A percentile compares a stretch with the other conserved stretches of the same genome.
Evolutionary conservation across 257 asterid species (phyloP).

Genomic region (Solanum paucissectum): DNA sequence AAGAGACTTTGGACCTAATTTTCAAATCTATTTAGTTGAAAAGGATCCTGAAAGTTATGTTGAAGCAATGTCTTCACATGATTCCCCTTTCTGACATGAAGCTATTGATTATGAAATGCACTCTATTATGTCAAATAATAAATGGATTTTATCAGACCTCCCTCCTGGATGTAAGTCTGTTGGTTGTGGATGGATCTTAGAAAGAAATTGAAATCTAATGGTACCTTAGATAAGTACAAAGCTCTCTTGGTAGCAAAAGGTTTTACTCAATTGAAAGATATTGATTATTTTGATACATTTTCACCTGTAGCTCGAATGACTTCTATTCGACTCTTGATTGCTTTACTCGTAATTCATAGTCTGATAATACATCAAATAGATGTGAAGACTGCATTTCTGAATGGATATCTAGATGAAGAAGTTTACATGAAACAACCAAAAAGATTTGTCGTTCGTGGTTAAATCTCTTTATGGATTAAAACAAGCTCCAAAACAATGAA

Average conservation of each 20-base stretch:
- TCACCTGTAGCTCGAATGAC: neutral
- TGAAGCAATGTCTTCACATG: neutral
- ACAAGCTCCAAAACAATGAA: neutral
- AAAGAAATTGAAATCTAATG: neutral
- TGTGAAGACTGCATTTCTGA: neutral
- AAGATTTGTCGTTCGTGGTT: neutral
- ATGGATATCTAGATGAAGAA: too few species aligned
- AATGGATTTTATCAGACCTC: neutral
- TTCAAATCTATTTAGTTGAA: neutral
- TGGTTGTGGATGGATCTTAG: neutral
- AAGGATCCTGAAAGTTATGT: neutral
- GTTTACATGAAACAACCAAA: neutral
- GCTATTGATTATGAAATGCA: too few species aligned
- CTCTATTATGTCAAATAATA: too few species aligned
- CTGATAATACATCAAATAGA: neutral
- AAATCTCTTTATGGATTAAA: too few species aligned
- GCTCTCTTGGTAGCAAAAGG: neutral
- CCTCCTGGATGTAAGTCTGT: neutral
- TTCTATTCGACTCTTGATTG: neutral
- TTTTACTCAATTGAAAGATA: neutral
- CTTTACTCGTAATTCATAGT: neutral
- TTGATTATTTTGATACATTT: neutral
- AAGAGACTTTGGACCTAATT: neutral
- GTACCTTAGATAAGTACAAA: neutral
- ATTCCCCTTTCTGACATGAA: neutral